A percentile compares a stretch with the other conserved stretches of the same genome.
phyloP scores from a whole-genome alignment of 768 basidiomycete genomes.

The Boletus vermiculosoides region DNA sequence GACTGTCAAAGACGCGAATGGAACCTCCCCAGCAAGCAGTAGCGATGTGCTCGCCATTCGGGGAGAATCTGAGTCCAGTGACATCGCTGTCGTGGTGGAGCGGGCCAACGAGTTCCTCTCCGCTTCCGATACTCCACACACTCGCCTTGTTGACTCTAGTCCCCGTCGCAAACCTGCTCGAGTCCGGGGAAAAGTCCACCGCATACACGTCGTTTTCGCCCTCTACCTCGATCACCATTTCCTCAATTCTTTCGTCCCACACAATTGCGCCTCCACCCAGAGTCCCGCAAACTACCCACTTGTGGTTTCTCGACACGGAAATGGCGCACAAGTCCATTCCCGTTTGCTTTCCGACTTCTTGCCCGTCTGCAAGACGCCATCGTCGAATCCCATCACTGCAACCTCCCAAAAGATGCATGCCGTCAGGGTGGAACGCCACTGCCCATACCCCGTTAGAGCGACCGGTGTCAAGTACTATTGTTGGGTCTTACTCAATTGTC shows the following conservation, averaged over 20 bases:
- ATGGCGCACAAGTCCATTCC: background rate
- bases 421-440: background rate
- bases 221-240: background rate
- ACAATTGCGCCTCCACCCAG: background rate
- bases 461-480: background rate
- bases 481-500: background rate
- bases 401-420: background rate
- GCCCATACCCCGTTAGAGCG: background rate
- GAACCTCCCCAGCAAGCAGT: background rate
- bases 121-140: background rate
- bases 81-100: background rate
- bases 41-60: background rate
- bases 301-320: background rate
- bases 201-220: background rate
- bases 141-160: background rate
- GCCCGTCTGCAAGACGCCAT: background rate
- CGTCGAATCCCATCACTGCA: background rate
- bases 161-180: background rate
- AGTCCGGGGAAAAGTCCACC: background rate
- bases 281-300: background rate
- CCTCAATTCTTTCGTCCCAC: background rate
- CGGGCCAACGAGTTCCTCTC: background rate
- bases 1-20: background rate
- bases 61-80: background rate
- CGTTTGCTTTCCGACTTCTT: background rate